Base-by-base conservation (phyloP, 2,329 filamentous ascomycete genomes). In the Trichoderma semiorbis region DNA sequence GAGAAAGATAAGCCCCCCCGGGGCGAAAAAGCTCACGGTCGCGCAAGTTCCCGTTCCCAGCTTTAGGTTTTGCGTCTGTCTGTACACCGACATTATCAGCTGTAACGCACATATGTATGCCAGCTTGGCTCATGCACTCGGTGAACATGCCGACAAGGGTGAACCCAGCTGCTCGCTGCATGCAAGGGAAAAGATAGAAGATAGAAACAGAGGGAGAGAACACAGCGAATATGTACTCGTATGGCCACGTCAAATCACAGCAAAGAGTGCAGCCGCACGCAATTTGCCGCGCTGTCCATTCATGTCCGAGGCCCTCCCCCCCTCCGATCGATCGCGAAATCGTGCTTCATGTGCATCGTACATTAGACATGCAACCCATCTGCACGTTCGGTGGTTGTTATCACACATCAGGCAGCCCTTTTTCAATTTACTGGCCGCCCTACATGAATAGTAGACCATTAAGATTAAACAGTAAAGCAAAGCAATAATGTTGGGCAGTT, bases 251-350 rank as follows among this genome's bases (percentile, higher is more conserved):
- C 57, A 61, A 61, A 61, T 61, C 58, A 61, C 58, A 61, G 58
- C 32, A 26, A 57, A 14, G 26, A 30, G 26, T 6, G 28, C 57
- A n/a, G 26, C 32, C 30, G 58, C 58, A 61, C 58, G 58, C 58
- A 61, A 61, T 61, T 61, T 61, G 32, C 32, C 18, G 39, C 11
- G 34, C 34, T 16, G 26, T 32, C 62, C 62, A 30, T 64, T 61
- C 58, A 61, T 14, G 14, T 24, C n/a, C 47, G 47, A 24, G 47
- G 4, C n/a, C 39, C 30, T 5, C 36, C 30, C 39, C 39, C 61
- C 39, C 28, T 28, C 39, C 39, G 62, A 64, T 64, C 62, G 62
- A 64, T 64, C 62, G 62, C 39, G 21, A 64, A 64, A 64, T 64
- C 36, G 61, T 47, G 39, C 36, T 16, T 36, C 32, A 63, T 63